Percentiles rank a stretch among this genome's conserved stretches.
Evolutionary conservation across 768 basidiomycete species (phyloP).

Genomic region (Boletus vermiculosoides): DNA sequence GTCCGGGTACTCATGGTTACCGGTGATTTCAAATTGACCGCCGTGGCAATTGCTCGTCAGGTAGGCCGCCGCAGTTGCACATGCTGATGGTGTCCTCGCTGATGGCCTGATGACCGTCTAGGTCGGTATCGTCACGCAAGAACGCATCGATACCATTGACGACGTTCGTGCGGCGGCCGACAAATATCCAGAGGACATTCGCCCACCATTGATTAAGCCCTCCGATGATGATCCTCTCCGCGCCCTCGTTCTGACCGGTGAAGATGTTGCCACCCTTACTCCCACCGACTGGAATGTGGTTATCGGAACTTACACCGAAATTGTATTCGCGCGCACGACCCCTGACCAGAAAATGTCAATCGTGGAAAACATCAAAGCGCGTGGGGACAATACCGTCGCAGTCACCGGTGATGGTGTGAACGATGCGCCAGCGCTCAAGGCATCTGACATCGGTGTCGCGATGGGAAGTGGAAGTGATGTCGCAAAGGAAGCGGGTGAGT

Average conservation of each 20-base stretch:
- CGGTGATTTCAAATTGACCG: slow-evolving; percentile 55
- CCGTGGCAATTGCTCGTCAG: slow-evolving; percentile 47
- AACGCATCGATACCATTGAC: slow-evolving; percentile 35
- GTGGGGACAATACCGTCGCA: slow-evolving; percentile 49
- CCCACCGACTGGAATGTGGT: slow-evolving; percentile 41
- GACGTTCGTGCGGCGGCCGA: slow-evolving; percentile 25
- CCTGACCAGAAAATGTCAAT: slow-evolving; percentile 60
- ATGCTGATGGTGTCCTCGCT: not conserved
- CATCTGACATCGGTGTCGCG: slow-evolving; percentile 54
- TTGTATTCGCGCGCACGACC: slow-evolving; percentile 54
- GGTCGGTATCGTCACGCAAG: slow-evolving; percentile 44
- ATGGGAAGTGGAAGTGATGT: slow-evolving; percentile 51
- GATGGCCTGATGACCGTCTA: slow-evolving; percentile 15
- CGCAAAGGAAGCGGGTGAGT: slow-evolving; percentile 54
- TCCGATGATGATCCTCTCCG: slow-evolving; percentile 37
- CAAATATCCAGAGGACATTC: slow-evolving; percentile 17
- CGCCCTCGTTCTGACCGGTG: slow-evolving; percentile 44
- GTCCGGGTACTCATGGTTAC: slow-evolving; percentile 57
- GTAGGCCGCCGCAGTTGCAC: slow-evolving; percentile 28
- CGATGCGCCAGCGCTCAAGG: slow-evolving; percentile 51
- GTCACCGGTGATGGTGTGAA: slow-evolving; percentile 60
- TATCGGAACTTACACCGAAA: slow-evolving; percentile 38
- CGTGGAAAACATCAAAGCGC: slow-evolving; percentile 49
- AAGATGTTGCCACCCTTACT: slow-evolving; percentile 39
- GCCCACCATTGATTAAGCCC: slow-evolving; percentile 34